These are phyloP conservation scores for Carex parvula DNA, from an alignment of 176 grass and related monocot species.

Conservation along the genomic window DNA sequence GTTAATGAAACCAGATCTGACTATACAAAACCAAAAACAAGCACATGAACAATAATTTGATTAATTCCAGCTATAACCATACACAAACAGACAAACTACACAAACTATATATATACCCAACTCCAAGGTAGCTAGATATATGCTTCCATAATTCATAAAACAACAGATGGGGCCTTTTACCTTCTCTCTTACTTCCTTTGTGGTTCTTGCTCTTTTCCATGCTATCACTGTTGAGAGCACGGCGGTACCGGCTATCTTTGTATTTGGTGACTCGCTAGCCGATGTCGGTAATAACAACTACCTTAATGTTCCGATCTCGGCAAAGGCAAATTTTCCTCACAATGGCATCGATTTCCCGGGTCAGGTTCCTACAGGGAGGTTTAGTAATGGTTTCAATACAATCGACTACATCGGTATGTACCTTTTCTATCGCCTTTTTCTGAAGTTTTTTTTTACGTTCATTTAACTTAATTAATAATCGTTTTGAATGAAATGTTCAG, in stretches of 20 bases:
- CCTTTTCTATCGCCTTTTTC: background rate
- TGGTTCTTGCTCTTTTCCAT: background rate
- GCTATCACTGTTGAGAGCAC: background rate
- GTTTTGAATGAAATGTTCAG: background rate
- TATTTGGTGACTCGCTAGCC: conserved; percentile 36
- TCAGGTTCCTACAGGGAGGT: conserved; percentile 26
- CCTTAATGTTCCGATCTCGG: background rate
- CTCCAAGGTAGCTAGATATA: background rate
- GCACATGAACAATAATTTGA: background rate
- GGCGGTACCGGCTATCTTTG: conserved; percentile 31
- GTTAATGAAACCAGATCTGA: background rate
- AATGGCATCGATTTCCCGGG: conserved; percentile 30
- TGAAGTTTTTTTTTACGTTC: too few species aligned
- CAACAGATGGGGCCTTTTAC: background rate
- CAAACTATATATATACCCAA: background rate
- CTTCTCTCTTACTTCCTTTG: conserved; percentile 1
- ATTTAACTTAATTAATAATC: background rate
- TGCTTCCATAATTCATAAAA: background rate
- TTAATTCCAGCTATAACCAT: background rate
- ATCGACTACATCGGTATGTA: conserved; percentile 33
- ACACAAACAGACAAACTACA: too few species aligned
- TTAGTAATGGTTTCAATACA: conserved; percentile 32
- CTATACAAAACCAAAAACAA: background rate
- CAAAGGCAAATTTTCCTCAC: conserved; percentile 26
- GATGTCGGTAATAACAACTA: conserved; percentile 47